Evolutionary conservation across 2,329 filamentous ascomycete genomes (phyloP), one percentile per base, ranked within the genome.

Genomic region (Myriosclerotinia curreyana): DNA sequence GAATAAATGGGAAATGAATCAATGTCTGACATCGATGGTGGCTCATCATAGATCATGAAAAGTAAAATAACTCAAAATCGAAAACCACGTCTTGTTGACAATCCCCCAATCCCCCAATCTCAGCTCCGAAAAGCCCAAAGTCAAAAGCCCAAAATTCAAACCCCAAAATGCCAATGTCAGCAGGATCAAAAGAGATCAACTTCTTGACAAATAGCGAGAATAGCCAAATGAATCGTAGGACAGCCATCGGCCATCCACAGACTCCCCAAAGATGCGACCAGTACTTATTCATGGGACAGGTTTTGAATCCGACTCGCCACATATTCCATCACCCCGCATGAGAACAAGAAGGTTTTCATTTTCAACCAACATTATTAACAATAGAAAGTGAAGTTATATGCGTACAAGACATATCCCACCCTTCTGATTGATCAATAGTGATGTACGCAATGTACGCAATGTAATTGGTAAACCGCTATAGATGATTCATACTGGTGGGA

Each of bases 31-130:
- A 31, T 31, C 28, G 28, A 31, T 31, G 28, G 28, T 31, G 6
- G 28, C 28, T 31, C 28, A 55, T 55, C 53, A 55, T 20, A 55
- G 53, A 55, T 20, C 52, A 31, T 2, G 28, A 22, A 42, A 42
- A 55, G 34, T 6, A 54, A 40, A 2, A 8, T 15, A 20, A 31
- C 28, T 40, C 49, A 1, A 17, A 28, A 20, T 9, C 2, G 36
- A 11, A 42, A 17, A 22, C 15, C 15, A 12, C 15, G 14, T 31
- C 28, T 12, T 42, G 25, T 28, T 14, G 42, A 42, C 15, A 42
- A 42, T 28, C 20, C 53, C 52, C 22, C 22, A 42, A n/a, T n/a
- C n/a, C n/a, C n/a, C n/a, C n/a, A n/a, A n/a, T n/a, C n/a, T n/a
- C n/a, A n/a, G n/a, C n/a, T n/a, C n/a, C n/a, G n/a, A n/a, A n/a